These are phyloP conservation scores for Senna siamea DNA, from an alignment of 306 rosid species.

Conservation along the genomic window DNA sequence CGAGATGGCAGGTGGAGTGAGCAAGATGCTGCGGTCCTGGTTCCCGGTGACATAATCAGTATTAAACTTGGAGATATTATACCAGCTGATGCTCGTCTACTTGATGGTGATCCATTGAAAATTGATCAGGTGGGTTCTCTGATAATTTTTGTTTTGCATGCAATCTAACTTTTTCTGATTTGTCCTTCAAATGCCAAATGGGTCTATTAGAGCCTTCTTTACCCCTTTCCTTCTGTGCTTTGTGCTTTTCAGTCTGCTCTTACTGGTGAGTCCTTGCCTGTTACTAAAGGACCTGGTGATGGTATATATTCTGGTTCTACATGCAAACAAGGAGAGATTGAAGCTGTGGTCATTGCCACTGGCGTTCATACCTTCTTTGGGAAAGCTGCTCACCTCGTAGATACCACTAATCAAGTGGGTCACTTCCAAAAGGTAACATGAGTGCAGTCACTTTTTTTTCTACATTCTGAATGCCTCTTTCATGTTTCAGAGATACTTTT, in stretches of 20 bases:
- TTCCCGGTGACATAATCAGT: slow-evolving; percentile 92
- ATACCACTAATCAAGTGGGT: slow-evolving; percentile 96
- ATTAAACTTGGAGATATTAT: slow-evolving; percentile 92
- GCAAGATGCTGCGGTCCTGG: slow-evolving; percentile 81
- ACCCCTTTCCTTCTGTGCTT: slow-evolving; percentile 15
- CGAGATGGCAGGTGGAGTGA: slow-evolving; percentile 98
- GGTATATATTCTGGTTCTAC: slow-evolving; percentile 98
- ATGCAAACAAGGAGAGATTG: slow-evolving; percentile 98
- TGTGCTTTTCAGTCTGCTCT: slow-evolving; percentile 83
- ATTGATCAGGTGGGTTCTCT: slow-evolving; percentile 77
- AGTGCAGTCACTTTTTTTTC: background rate
- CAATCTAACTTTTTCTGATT: background rate
- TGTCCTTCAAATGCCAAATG: slow-evolving; percentile 18
- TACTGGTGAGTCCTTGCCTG: slow-evolving; percentile 95
- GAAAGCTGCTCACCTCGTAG: slow-evolving; percentile 98
- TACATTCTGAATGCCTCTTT: slow-evolving; percentile 4
- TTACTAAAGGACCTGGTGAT: slow-evolving; percentile 96
- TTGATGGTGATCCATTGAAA: slow-evolving; percentile 96
- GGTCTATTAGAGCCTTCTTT: slow-evolving; percentile 19
- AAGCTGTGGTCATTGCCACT: slow-evolving; percentile 95
- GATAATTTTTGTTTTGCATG: background rate
- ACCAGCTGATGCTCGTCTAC: slow-evolving; percentile 96
- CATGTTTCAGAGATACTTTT: slow-evolving; percentile 29
- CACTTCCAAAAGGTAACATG: slow-evolving; percentile 89
- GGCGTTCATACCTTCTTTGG: slow-evolving; percentile 99